These are phyloP conservation scores for Phialophora macrospora DNA, from an alignment of 2,329 filamentous ascomycete genomes.

Conservation along the genomic window DNA sequence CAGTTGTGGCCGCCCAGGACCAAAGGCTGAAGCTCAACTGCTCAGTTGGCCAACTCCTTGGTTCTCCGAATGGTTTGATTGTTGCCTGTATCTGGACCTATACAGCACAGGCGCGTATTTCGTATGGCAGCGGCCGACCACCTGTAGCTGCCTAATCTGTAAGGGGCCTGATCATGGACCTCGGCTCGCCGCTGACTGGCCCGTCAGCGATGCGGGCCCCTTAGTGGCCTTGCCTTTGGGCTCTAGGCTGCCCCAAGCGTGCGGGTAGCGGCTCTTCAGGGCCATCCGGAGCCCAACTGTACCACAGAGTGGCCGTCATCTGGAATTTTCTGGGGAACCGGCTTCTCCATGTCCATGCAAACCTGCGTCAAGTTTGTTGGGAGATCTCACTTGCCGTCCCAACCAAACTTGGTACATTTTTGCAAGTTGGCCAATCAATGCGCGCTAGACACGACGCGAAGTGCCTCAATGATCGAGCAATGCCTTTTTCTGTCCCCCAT, in stretches of 20 bases:
- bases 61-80: not conserved
- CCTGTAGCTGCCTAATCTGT: too few species aligned
- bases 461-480: conserved; percentile 7
- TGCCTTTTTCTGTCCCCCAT: not conserved
- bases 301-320: not conserved
- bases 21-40: not conserved
- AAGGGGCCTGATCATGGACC: too few species aligned
- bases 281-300: not conserved
- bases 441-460: not conserved
- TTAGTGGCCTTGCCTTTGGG: not conserved
- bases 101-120: not conserved
- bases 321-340: conserved; percentile 12
- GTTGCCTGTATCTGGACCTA: not conserved
- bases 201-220: not conserved
- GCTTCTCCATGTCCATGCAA: conserved; percentile 3
- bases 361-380: conserved; percentile 15
- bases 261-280: conserved; percentile 12
- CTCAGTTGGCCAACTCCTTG: not conserved
- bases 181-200: not conserved
- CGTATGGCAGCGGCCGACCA: not conserved
- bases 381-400: conserved; percentile 17
- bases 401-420: conserved; percentile 21
- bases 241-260: conserved; percentile 2
- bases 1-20: not conserved
- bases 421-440: conserved; percentile 11